Evolutionary conservation across 345 rosid genomes (phyloP), one percentile per base, ranked within the genome.

Genomic region (Arabidopsis suecica): DNA sequence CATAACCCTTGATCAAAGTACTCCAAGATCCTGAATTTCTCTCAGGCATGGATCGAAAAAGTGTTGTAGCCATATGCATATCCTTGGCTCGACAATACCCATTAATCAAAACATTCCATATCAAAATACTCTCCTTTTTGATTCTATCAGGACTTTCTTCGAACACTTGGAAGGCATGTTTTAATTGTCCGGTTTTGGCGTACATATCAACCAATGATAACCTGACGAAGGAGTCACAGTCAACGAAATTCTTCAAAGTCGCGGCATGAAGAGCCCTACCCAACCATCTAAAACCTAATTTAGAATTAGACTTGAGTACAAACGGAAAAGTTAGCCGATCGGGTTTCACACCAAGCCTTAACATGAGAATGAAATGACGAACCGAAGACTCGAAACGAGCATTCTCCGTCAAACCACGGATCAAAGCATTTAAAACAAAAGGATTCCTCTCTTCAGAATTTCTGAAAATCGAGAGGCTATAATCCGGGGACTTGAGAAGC

Each of bases 71-170:
- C 81, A 80, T 89, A n/a, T 34, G 32, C 82, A 84, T 62, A 77
- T 80, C 48, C 49, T 82, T 84, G 3, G 25, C 73, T 68, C 83
- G 82, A 82, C 87, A 82, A 51, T 23, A 89, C 65, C 90, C 90
- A 63, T 84, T 82, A 55, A 88, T 83, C 82, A 89, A 47, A 60
- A 88, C 89, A 80, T 89, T 89, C 89, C 89, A 85, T 60, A 88
- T 41, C 82, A 89, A 71, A 58, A 79, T 40, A 71, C 79, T 73
- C 67, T 61, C 81, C 3, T 34, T 40, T 59, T 83, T 74, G n/a
- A 78, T 72, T 60, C 76, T 73, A 0, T 73, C 81, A 49, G 87
- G 92, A 79, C 84, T 86, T 86, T 86, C 87, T 6, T 88, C 92
- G 60, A 89, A 88, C 84, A 85, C 69, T 63, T 85, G 87, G 42